Evolutionary conservation across 495 filamentous ascomycete genomes (phyloP).

Genomic region (Darksidea phi): DNA sequence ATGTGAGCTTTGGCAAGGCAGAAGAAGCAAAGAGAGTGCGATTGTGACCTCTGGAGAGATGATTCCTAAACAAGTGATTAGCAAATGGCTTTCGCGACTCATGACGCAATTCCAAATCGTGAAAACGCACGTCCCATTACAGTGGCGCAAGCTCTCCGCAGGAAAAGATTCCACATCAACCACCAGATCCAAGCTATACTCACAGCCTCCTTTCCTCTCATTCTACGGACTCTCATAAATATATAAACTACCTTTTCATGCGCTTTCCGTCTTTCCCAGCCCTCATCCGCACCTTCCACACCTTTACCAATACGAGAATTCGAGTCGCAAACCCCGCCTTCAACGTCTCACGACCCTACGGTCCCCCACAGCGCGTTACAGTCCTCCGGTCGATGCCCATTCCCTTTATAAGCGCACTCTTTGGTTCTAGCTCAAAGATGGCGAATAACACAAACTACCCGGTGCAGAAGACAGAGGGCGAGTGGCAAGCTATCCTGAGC

Average conservation of each 20-base stretch:
- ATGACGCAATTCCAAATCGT: slow-evolving; percentile 29
- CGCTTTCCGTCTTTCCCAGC: slow-evolving; percentile 53
- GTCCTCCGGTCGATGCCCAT: slow-evolving; percentile 63
- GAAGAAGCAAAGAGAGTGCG: too few relatives aligned
- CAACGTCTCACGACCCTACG: slow-evolving; percentile 6
- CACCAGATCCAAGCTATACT: not conserved
- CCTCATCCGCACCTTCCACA: slow-evolving; percentile 54
- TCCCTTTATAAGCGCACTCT: slow-evolving; percentile 77
- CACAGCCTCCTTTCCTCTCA: not conserved
- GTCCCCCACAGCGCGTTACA: slow-evolving; percentile 29
- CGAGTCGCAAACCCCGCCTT: slow-evolving; percentile 6
- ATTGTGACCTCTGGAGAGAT: too few relatives aligned
- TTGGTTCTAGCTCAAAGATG: slow-evolving; percentile 56
- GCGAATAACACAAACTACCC: slow-evolving; percentile 71
- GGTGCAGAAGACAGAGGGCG: slow-evolving; percentile 71
- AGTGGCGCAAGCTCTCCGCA: slow-evolving; percentile 27
- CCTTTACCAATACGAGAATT: slow-evolving; percentile 42
- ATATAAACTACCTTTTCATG: slow-evolving; percentile 47
- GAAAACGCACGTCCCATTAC: not conserved
- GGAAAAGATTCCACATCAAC: slow-evolving; percentile 24
- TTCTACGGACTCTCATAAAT: not conserved
- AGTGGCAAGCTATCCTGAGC: slow-evolving; percentile 84
- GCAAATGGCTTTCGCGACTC: not conserved
- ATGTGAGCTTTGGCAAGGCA: too few relatives aligned
- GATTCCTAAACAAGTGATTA: not conserved